Base-by-base conservation (phyloP, 1,284 basidiomycete genomes). In the Cutaneotrichosporon spelunceum region DNA sequence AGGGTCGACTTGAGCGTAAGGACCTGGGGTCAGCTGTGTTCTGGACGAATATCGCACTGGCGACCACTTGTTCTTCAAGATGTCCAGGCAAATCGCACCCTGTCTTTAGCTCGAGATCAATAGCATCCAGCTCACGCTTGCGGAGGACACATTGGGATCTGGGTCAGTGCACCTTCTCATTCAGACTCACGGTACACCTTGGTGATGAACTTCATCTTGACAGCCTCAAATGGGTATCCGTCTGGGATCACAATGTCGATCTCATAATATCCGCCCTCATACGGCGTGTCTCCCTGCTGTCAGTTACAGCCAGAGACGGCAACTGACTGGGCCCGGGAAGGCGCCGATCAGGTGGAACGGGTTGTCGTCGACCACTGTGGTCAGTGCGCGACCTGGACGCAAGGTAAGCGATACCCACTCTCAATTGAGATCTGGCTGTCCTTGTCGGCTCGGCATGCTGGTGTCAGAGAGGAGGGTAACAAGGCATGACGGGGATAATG, bases 141-240 rank as follows among this genome's bases (percentile, higher is more conserved):
- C 90, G 27, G 92, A 96, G 26, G 93, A 96, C 58, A 99, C 84
- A 76, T 98, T 99, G 1, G 96, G 95, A 66, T 80, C 79, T 80
- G 33, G 7, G 29, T 58, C 56, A 67, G 44, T 8, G 53, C 19
- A 8, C 59, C 26, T 49, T 48, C 52, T 30, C 8, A 27, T 48
- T 36, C 7, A 11, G 3, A 75, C 78, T 60, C 56, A 80, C 98
- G 95, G 77, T 98, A 99, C 49, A 98, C 91, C 79, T 94, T 93
- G 34, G 91, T 95, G 70, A 91, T 87, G 78, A 96, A 96, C 78
- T 93, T 93, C 93, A 99, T 98, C 83, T 98, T 97, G 65, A 96
- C 89, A 0, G 95, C 93, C 78, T 94, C 90, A 78, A 98, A 98
- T 5, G 95, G 95, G 76, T 98, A 98, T 53, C 88, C 85, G 56